phyloP scores from a whole-genome alignment of 306 rosid genomes.

The Prunus salicina region DNA sequence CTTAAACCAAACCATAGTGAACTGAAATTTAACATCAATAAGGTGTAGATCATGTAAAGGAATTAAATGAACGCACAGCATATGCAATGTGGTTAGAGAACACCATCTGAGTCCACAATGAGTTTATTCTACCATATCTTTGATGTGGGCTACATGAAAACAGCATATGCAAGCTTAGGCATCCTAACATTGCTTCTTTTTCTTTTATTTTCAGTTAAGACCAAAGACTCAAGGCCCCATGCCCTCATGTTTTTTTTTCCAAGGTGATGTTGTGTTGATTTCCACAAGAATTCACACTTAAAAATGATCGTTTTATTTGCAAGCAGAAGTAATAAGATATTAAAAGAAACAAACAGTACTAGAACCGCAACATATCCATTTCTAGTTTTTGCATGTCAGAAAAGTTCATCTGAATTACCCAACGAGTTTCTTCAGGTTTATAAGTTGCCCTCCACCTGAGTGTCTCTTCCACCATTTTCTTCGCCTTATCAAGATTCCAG shows the following conservation, averaged over 20 bases:
- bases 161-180: not conserved
- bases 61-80: not conserved
- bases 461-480: constrained; percentile 81
- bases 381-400: not conserved
- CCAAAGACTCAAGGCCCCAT: not conserved
- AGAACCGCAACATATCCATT: not conserved
- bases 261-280: too few species aligned
- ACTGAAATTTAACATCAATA: not conserved
- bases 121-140: not conserved
- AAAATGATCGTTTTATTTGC: not conserved
- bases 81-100: not conserved
- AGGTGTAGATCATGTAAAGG: not conserved
- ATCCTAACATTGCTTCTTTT: not conserved
- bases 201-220: not conserved
- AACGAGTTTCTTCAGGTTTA: constrained; percentile 88
- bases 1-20: not conserved
- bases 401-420: constrained; percentile 51
- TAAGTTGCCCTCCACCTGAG: constrained; percentile 79
- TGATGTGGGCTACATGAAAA: not conserved
- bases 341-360: not conserved
- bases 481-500: constrained; percentile 77
- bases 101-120: not conserved
- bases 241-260: not conserved
- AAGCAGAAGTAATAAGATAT: not conserved
- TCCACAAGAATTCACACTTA: too few species aligned